Conservation (phyloP, 345 rosid genomes). For the Syzygium oleosum region DNA sequence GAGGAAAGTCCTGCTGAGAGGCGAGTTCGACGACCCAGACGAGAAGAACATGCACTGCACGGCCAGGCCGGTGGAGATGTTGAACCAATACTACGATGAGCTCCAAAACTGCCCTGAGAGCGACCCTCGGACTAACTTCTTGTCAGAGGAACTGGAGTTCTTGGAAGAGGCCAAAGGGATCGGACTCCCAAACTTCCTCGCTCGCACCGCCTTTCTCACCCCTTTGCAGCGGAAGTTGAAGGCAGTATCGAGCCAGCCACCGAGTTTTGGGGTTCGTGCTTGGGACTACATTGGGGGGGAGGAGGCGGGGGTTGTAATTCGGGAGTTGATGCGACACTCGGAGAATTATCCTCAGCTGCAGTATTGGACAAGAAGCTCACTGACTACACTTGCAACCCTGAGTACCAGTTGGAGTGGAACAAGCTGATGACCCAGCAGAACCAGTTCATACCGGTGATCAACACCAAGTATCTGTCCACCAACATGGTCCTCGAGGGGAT, state of each 20-base stretch:
- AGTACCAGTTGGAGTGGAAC: slow-evolving; percentile 13
- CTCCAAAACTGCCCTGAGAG: background rate
- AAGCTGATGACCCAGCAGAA: slow-evolving; percentile 2
- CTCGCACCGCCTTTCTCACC: slow-evolving; percentile 9
- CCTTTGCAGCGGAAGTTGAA: slow-evolving; percentile 11
- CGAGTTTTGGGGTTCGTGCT: background rate
- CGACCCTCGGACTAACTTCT: slow-evolving; percentile 2
- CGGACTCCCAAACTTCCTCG: slow-evolving; percentile 21
- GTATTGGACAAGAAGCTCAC: slow-evolving; percentile 6
- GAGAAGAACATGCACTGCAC: slow-evolving; percentile 20
- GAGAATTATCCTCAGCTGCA: slow-evolving; percentile 17
- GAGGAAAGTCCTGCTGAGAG: slow-evolving; percentile 23
- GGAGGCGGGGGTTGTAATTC: slow-evolving; percentile 1
- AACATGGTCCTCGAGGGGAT: background rate
- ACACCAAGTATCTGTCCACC: background rate
- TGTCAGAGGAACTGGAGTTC: slow-evolving; percentile 14
- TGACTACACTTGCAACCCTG: slow-evolving; percentile 25
- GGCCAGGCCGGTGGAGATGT: slow-evolving; percentile 18
- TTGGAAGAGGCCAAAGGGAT: slow-evolving; percentile 23
- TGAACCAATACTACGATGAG: background rate
- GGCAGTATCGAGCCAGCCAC: slow-evolving; percentile 2
- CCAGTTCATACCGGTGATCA: too few relatives aligned
- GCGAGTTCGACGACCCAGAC: slow-evolving; percentile 34
- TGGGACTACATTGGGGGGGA: slow-evolving; percentile 27
- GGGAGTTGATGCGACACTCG: slow-evolving; percentile 1